These are phyloP conservation scores for Trametes sp. DNA, from an alignment of 1,284 basidiomycete species.

Conservation along the genomic window DNA sequence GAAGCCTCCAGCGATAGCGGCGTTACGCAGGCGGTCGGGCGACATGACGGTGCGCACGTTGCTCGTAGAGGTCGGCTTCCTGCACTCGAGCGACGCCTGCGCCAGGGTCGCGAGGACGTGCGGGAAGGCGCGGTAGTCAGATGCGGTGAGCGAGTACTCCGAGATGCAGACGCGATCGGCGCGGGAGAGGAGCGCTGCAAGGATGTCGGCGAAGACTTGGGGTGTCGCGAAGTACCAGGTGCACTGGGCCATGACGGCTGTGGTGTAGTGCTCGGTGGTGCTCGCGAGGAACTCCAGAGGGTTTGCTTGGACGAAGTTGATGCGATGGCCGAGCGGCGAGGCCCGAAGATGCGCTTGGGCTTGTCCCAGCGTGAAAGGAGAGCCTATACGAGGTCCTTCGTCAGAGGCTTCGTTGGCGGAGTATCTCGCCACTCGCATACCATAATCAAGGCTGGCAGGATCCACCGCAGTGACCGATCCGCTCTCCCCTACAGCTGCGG, in stretches of 20 bases:
- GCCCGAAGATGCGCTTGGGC: conserved; percentile 47
- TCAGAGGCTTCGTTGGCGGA: no score
- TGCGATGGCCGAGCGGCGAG: conserved; percentile 45
- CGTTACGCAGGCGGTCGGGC: conserved; percentile 41
- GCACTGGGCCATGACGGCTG: conserved; percentile 49
- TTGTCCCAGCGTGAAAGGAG: conserved; percentile 49
- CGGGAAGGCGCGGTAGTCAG: conserved; percentile 36
- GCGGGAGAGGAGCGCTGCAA: conserved; percentile 39
- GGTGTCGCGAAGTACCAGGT: conserved; percentile 53
- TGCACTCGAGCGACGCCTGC: conserved; percentile 48
- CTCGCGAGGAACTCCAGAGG: conserved; percentile 43
- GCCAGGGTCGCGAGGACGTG: conserved; percentile 51
- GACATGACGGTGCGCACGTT: conserved; percentile 52
- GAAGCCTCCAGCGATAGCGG: conserved; percentile 42
- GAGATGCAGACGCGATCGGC: conserved; percentile 46
- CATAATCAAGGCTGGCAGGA: conserved; percentile 49
- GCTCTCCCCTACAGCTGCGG: conserved; percentile 44
- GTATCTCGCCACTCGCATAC: no score
- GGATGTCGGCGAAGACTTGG: conserved; percentile 42
- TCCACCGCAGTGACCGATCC: conserved; percentile 52
- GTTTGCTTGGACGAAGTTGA: conserved; percentile 46
- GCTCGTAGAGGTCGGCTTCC: conserved; percentile 40
- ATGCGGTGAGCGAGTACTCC: conserved; percentile 46
- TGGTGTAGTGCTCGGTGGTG: conserved; percentile 41
- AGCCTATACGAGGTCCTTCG: conserved; percentile 36